Evolutionary conservation across 371 early-diverging fungal genomes (phyloP), one percentile per base, ranked within the genome.

Genomic region (Rhizopus microsporus): DNA sequence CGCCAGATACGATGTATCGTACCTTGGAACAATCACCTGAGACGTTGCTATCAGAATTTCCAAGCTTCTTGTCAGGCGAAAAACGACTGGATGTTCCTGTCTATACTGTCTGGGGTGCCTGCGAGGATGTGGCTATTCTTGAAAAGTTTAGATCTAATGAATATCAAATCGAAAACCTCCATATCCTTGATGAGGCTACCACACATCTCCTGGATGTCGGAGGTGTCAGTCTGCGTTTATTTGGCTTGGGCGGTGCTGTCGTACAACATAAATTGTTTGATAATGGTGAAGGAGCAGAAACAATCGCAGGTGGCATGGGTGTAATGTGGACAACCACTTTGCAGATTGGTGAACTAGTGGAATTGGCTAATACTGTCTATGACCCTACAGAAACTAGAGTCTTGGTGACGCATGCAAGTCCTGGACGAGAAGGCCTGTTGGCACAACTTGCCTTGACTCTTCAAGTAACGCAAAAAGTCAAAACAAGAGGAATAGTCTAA

Each of bases 291-390:
- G 86, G 87, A 80, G 71, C 70, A 6, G 79, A 80, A 33, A 85
- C 88, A 4, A 86, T 87, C 66, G 86, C 88, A 34, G 88, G 88
- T 32, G 88, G 88, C 15, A 63, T 75, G 9, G 88, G 85, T 37
- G 83, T 82, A 31, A 85, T 86, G 85, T 87, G 88, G 88, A 85
- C 86, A 6, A 86, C 88, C 7, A 77, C 85, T 15, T 58, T 87
- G 39, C 88, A 87, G 57, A 81, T 87, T 33, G 88, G 88, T 54
- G 82, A 85, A 58, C 60, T 87, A 40, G 83, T 87, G 13, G 86
- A 85, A 33, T 80, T 85, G 4, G 83, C 88, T 7, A 71, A 77
- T 3, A 49, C 43, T 13, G 71, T 72, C 4, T 79, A 75, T 65
- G 82, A 84, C 60, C 69, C 79, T 15, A 68, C 82, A 30, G 88